Evolutionary conservation across 2,329 filamentous ascomycete genomes (phyloP), one percentile per base, ranked within the genome.

Genomic region (Penicillium brasilianum): DNA sequence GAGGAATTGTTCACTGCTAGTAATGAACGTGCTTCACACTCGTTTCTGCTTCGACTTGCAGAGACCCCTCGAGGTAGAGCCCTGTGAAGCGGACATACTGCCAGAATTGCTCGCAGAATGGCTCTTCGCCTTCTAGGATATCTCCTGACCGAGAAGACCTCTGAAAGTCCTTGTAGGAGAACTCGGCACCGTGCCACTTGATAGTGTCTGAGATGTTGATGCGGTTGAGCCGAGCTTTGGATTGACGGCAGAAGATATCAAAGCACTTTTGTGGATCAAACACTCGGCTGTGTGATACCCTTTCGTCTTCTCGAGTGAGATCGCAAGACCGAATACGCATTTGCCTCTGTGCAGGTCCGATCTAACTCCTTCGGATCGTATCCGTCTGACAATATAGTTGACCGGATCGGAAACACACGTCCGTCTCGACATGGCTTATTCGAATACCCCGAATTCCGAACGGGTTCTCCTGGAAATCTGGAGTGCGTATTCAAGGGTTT

Each of bases 161-260:
- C 9, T 43, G 18, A 22, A 43, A 43, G 39, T 20, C 39, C 39
- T 43, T 10, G n/a, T 43, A 20, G 9, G 39, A 22, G n/a, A 22
- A 43, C 18, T 43, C 39, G 10, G 39, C 39, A 43, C 20, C 18
- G 39, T 18, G 39, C 39, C 39, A 43, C 39, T 43, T 43, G 3
- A 43, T 43, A 43, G 20, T 8, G 10, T 18, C 39, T 13, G 39
- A 20, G 18, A 43, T 43, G 20, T 43, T 43, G 39, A 43, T 6
- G 39, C 39, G n/a, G 16, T 55, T 37, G 30, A 69, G 64, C 1
- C 48, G 59, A 18, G n/a, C 16, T 48, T 64, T 61, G 2, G 66
- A 64, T 43, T 61, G 64, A 5, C 62, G 62, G 18, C 50, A 61
- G 43, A 66, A 66, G 18, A 67, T 67, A 55, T 67, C 64, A 28